A percentile compares a stretch with the other conserved stretches of the same genome.
Evolutionary conservation across 208 protist species (phyloP).

Genomic region (Leishmania braziliensis): DNA sequence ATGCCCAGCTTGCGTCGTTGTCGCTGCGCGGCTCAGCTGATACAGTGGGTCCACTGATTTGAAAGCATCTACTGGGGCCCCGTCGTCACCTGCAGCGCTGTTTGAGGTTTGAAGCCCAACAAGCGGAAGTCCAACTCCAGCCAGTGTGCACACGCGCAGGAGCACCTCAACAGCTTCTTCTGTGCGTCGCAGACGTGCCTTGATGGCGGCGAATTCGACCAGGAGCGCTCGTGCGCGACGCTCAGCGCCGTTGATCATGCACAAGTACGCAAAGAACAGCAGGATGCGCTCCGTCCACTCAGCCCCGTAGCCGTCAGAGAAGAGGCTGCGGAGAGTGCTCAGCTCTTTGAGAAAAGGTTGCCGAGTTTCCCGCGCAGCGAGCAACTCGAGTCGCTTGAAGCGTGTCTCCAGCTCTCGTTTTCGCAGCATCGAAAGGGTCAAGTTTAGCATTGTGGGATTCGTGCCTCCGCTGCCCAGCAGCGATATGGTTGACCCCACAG

Average conservation of each 20-base stretch:
- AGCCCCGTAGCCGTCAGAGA: conserved; percentile 29
- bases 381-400: conserved; percentile 49
- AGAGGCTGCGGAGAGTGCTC: conserved; percentile 26
- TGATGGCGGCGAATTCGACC: conserved; percentile 40
- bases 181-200: conserved; percentile 26
- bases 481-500: conserved; percentile 1
- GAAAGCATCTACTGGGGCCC: neutral
- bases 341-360: conserved; percentile 43
- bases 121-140: conserved; percentile 37
- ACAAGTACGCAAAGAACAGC: conserved; percentile 53
- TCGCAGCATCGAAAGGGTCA: conserved; percentile 30
- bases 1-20: neutral
- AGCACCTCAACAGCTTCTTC: conserved; percentile 32
- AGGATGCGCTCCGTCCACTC: conserved; percentile 39
- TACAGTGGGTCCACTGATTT: conserved; percentile 29
- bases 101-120: conserved; percentile 9
- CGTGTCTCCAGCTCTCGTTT: conserved; percentile 60
- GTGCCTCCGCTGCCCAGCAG: conserved; percentile 11
- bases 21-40: conserved; percentile 24
- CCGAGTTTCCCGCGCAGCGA: conserved; percentile 25
- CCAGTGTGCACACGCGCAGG: conserved; percentile 39
- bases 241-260: conserved; percentile 51
- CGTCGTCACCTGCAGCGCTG: neutral
- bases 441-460: conserved; percentile 1
- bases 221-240: conserved; percentile 57